Conservation (phyloP, 805 yeast species). For the Saccharomycopsis sp. region DNA sequence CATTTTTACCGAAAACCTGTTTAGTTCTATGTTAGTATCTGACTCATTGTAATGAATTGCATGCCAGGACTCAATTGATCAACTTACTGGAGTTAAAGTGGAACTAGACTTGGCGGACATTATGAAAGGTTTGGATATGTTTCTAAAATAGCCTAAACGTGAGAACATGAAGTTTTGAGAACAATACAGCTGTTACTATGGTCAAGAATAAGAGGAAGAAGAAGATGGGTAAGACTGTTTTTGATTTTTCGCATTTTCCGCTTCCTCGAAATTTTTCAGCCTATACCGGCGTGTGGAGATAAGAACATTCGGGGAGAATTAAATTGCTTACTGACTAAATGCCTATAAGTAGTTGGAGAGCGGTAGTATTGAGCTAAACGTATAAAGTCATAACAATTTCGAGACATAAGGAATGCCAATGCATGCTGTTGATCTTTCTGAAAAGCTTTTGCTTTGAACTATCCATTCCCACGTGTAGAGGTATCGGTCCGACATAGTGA, state of each 20-base stretch:
- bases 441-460: too few species aligned
- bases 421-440: too few species aligned
- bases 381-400: too few species aligned
- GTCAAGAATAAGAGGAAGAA: neutral
- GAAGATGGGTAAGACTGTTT: neutral
- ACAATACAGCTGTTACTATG: neutral
- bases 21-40: neutral
- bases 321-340: too few species aligned
- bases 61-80: neutral
- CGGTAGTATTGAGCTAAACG: too few species aligned
- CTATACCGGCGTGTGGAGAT: neutral
- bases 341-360: too few species aligned
- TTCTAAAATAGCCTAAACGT: neutral
- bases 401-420: too few species aligned
- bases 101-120: slow-evolving; percentile 28
- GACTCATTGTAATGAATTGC: neutral
- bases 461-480: too few species aligned
- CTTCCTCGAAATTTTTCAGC: neutral
- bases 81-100: slow-evolving; percentile 33
- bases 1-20: slow-evolving; percentile 60
- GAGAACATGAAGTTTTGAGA: neutral
- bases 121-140: slow-evolving; percentile 16
- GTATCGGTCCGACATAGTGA: too few species aligned
- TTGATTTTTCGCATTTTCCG: neutral
- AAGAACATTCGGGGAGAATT: too few species aligned